Base-by-base conservation (phyloP, 192 early-diverging fungal species). In the Linnemannia schmuckeri region DNA sequence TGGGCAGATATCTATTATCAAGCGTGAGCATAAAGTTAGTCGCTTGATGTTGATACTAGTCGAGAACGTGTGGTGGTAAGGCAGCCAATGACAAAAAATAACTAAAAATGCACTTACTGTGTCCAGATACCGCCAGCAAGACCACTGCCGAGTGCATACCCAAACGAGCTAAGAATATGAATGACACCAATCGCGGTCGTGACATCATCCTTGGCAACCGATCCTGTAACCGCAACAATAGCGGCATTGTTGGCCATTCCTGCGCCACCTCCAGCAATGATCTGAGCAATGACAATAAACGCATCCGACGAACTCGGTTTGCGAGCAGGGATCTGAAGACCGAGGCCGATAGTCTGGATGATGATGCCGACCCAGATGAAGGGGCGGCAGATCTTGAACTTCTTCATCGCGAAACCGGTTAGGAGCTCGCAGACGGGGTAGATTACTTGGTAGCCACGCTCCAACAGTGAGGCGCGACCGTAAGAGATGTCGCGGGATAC, bases 121-220 rank as follows among this genome's bases (percentile, higher is more conserved):
- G 77, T 78, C 77, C 77, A 78, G 35, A 78, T 22, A 52, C 77
- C 77, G 27, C 77, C 77, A 35, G 42, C 35, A 44, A 78, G 46
- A 24, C 66, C 77, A 78, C 66, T 70, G 20, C 77, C 68, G 1
- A 78, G 46, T 15, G 77, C 77, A 17, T 70, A 70, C 22, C 77
- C 77, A 70, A 78, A 78, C 8, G 77, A 78, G 17, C 47, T 20
- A 2, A 78, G 30, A 46, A 78, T 46, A 12, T 46, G 77, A 70
- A 44, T 8, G 4, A 54, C 77, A 17, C 77, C 77, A 52, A 78
- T 70, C 0, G 69, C 77, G 17, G 46, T 70, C 6, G 77, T 68
- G 18, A 70, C 46, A 70, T 78, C 77, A 12, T 30, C 46, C 77
- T 70, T 78, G 30, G 66, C n/a, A 0, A 78, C 77, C 7, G 68